These are phyloP conservation scores for Hippophae gyantsensis DNA, from an alignment of 306 rosid species.

Conservation along the genomic window DNA sequence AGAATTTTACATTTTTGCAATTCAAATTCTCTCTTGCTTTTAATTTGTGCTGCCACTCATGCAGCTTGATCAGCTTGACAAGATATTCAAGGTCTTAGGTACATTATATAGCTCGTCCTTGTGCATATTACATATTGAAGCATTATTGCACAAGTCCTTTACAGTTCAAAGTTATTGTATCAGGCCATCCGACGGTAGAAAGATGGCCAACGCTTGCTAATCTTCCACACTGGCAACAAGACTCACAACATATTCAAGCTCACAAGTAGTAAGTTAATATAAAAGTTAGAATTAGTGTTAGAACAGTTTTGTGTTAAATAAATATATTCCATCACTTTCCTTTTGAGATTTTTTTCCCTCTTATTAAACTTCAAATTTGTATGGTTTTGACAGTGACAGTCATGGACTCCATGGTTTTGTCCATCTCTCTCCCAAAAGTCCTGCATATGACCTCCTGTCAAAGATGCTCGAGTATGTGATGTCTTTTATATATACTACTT, in stretches of 20 bases:
- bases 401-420: slow-evolving; percentile 53
- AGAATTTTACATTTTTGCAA: no score
- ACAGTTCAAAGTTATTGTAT: slow-evolving; percentile 31
- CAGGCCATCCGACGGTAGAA: slow-evolving; percentile 91
- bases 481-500: slow-evolving; percentile 11
- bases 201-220: slow-evolving; percentile 91
- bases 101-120: slow-evolving; percentile 6
- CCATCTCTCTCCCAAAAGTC: slow-evolving; percentile 70
- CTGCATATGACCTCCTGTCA: slow-evolving; percentile 83
- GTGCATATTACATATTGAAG: slow-evolving; percentile 16
- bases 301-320: neutral
- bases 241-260: slow-evolving; percentile 62
- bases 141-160: slow-evolving; percentile 22
- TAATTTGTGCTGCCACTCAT: slow-evolving; percentile 21
- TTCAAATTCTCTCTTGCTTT: neutral
- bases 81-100: slow-evolving; percentile 98
- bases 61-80: slow-evolving; percentile 99
- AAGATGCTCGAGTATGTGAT: slow-evolving; percentile 96
- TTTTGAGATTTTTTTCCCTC: neutral
- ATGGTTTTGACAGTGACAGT: slow-evolving; percentile 59
- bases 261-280: slow-evolving; percentile 69
- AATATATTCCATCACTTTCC: neutral
- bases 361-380: slow-evolving; percentile 1
- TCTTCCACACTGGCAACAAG: slow-evolving; percentile 93
- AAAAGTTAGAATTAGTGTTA: neutral